Conservation (phyloP, 2,329 filamentous ascomycete species). For the Sporothrix dimorphospora region DNA sequence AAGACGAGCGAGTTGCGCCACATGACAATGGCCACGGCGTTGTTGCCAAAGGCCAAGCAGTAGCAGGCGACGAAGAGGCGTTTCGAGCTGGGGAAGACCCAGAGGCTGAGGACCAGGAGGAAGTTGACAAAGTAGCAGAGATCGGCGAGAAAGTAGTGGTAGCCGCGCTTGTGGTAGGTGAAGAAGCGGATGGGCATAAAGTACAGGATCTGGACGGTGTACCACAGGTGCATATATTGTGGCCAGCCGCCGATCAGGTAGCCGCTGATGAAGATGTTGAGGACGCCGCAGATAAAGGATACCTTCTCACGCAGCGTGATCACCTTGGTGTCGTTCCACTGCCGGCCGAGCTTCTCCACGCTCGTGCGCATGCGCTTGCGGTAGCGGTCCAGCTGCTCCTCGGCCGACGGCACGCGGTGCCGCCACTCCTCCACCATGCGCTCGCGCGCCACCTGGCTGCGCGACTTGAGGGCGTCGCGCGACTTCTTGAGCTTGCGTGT, state of each 20-base stretch:
- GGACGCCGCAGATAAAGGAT: conserved; percentile 91
- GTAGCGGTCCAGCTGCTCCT: conserved; percentile 92
- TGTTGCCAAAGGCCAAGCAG: conserved; percentile 93
- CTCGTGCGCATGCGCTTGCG: conserved; percentile 81
- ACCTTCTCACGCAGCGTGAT: conserved; percentile 92
- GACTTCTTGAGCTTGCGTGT: conserved; percentile 84
- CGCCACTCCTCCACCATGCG: conserved; percentile 93
- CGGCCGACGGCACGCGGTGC: conserved; percentile 79
- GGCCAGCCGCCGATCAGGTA: conserved; percentile 88
- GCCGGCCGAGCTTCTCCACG: conserved; percentile 82
- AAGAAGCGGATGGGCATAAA: conserved; percentile 97
- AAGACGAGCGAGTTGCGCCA: conserved; percentile 99
- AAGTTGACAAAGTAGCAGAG: conserved; percentile 98
- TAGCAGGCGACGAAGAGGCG: conserved; percentile 90
- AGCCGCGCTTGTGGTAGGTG: conserved; percentile 87
- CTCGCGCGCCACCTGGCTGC: conserved; percentile 77
- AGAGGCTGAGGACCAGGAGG: conserved; percentile 77
- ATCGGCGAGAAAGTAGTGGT: conserved; percentile 96
- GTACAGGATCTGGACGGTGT: conserved; percentile 82
- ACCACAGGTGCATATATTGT: conserved; percentile 90
- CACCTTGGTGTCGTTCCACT: conserved; percentile 87
- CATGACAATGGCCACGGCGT: conserved; percentile 97
- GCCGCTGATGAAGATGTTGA: conserved; percentile 97
- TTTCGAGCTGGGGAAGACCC: conserved; percentile 88
- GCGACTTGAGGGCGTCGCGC: conserved; percentile 76